These are phyloP conservation scores for Immersiporthe knoxdaviesiana DNA, from an alignment of 2,329 filamentous ascomycete genomes.

Conservation along the genomic window DNA sequence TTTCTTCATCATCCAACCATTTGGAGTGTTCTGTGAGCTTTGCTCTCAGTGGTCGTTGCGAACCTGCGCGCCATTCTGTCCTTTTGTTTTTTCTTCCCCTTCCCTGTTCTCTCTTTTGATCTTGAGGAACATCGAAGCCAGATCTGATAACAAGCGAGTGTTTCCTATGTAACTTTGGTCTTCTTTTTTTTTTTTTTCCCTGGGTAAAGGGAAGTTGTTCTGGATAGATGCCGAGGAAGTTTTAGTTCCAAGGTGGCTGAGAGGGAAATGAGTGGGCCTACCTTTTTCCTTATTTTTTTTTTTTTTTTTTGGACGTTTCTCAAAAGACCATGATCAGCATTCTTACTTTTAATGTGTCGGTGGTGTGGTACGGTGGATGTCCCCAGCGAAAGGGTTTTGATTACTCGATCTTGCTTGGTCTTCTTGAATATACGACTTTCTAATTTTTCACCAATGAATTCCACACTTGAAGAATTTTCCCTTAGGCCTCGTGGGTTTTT, in stretches of 20 bases:
- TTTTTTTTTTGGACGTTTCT: not conserved
- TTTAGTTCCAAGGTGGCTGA: not conserved
- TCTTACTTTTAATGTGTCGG: not conserved
- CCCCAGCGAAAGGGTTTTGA: not conserved
- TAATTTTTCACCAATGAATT: not conserved
- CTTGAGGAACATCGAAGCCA: not conserved
- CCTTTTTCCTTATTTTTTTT: not conserved
- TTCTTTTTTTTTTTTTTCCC: not conserved
- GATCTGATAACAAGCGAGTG: not conserved
- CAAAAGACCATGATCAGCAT: not conserved
- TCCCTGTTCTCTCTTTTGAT: not conserved
- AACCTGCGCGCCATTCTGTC: not conserved
- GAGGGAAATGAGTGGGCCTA: not conserved
- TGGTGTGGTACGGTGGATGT: not conserved
- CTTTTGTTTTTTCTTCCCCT: not conserved
- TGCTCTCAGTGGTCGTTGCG: not conserved
- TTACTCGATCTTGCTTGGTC: constrained; percentile 2
- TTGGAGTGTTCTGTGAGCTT: not conserved
- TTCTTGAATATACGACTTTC: constrained; percentile 5
- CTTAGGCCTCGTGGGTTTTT: too few species aligned
- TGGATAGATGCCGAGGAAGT: not conserved
- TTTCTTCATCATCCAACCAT: not conserved
- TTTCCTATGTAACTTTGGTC: not conserved
- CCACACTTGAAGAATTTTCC: not conserved
- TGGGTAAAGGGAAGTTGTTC: not conserved